Percentiles rank a stretch among this genome's conserved stretches.
These are phyloP conservation scores for Tilletia walkeri DNA, from an alignment of 1,284 basidiomycete species.

Conservation along the genomic window DNA sequence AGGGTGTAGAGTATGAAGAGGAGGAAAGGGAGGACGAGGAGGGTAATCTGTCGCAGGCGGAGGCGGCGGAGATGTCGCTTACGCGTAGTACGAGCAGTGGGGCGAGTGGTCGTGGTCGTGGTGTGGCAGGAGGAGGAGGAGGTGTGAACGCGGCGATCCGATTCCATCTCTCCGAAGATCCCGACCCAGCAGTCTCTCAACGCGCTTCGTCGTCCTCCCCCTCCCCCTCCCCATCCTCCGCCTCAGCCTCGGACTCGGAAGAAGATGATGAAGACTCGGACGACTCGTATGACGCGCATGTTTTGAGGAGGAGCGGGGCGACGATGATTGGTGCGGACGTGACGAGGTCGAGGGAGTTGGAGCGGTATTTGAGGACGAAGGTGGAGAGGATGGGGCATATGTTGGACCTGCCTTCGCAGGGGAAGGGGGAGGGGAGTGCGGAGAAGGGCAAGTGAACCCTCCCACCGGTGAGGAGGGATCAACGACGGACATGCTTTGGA, in stretches of 20 bases:
- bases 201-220: neutral
- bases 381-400: constrained; percentile 95
- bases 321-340: constrained; percentile 80
- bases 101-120: too few species aligned
- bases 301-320: constrained; percentile 66
- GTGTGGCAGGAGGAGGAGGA: too few species aligned
- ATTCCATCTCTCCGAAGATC: too few species aligned
- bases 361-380: constrained; percentile 94
- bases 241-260: too few species aligned
- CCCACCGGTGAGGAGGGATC: too few species aligned
- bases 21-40: neutral
- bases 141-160: too few species aligned
- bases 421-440: too few species aligned
- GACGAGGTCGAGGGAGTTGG: constrained; percentile 80
- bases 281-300: constrained; percentile 51
- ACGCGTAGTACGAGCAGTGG: neutral
- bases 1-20: neutral
- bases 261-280: constrained; percentile 33
- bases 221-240: neutral
- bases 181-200: neutral
- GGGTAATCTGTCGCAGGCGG: constrained; percentile 12
- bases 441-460: too few species aligned
- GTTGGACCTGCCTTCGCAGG: constrained; percentile 63
- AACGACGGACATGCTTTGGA: too few species aligned
- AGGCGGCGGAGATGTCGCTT: too few species aligned